Evolutionary conservation across 208 protist species (phyloP), one percentile per base, ranked within the genome.

Genomic region (Porcisia hertigi): DNA sequence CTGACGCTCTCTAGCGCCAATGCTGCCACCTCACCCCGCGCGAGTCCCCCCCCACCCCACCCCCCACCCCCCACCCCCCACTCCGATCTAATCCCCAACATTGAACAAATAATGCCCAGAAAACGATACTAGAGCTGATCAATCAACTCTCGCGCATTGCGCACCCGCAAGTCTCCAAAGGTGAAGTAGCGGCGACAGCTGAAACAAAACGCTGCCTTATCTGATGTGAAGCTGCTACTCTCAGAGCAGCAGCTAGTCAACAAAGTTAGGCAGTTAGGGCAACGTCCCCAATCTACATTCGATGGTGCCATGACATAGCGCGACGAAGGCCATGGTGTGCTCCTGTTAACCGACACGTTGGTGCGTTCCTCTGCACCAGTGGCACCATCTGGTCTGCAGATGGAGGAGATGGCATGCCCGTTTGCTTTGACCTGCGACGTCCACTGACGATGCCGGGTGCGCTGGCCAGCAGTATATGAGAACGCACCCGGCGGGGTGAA

Each of bases 191-290:
- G 83, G 41, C 85, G 78, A 73, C 92, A 97, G 73, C 82, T 88
- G 72, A 94, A 93, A 70, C 92, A 97, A 76, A 95, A 97, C 1
- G 90, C 92, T 2, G 88, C 92, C 66, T 82, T 86, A 12, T 86
- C 81, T 14, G 76, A 73, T 5, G 73, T 64, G 6, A 79, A 45
- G 1, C 84, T 87, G 1, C 63, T 66, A 55, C 55, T 49, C 1
- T 78, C 63, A 6, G 47, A 43, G 57, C 70, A 85, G 66, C 81
- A 89, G 1, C 86, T 80, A 9, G 85, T 88, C n/a, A 93, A 80
- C 3, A 76, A 74, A 14, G 76, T 85, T 25, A 83, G 71, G 74
- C 92, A 96, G 75, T 91, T 88, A 30, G 89, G 89, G 80, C 92
- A 96, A n/a, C 71, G 77, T 2, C 89, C 91, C 11, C 83, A 79